Evolutionary conservation across 148 eudicot genomes (phyloP), one percentile per base, ranked within the genome.

Genomic region (Chenopodium formosanum): DNA sequence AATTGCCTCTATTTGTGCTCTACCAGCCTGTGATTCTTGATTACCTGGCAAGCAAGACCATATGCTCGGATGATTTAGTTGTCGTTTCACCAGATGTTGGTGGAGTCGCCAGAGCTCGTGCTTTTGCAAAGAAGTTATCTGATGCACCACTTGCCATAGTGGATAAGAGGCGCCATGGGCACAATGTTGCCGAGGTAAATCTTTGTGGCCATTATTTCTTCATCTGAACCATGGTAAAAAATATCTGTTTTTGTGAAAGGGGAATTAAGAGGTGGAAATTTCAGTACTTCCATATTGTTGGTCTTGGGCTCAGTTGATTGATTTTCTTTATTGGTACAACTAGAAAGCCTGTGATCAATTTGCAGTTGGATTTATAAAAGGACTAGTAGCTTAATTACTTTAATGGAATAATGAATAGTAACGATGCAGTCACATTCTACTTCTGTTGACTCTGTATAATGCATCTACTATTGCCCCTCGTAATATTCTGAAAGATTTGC

Each of bases 71-170:
- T 83, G 97, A 94, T 86, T 85, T 94, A 85, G 97, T 94, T 22
- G 98, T 94, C 69, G 98, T 94, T 77, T 94, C 98, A 74, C 98
- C 98, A 53, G 98, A 94, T 87, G 98, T 94, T 87, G 98, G 98
- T 80, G 98, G 98, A 74, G 98, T 94, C 76, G 94, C 98, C 56
- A 90, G 98, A 86, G 98, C 98, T 78, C 94, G 98, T 83, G 97
- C 98, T 76, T 94, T 94, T 89, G 98, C 98, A 2, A 94, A 94
- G 82, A 94, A 94, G 84, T 82, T 94, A 83, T 92, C 97, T 68
- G 98, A 94, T 90, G 98, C 98, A 47, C 98, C 98, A 84, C 87
- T 94, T 84, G 98, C 98, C 56, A 94, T 94, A 80, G 98, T 94
- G 71, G 98, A 94, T 83, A 94, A 94, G 89, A 90, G 98, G 87